Evolutionary conservation across 768 basidiomycete genomes (phyloP).

Genomic region (Lactifluus hygrophoroides): DNA sequence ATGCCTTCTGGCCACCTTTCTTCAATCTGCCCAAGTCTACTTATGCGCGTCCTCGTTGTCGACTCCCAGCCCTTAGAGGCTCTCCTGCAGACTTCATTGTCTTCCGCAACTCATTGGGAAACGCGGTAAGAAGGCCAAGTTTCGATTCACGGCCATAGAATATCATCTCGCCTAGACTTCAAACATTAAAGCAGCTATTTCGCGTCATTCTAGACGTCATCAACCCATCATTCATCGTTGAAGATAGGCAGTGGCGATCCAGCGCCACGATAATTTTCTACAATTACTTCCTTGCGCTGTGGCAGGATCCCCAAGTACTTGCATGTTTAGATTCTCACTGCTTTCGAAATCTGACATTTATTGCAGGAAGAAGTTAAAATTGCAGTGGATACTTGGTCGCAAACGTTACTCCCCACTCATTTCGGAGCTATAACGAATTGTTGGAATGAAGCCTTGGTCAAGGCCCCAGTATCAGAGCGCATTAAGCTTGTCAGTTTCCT

Average conservation of each 20-base stretch:
- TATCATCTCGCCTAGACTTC: slow-evolving; percentile 32
- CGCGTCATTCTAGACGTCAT: slow-evolving; percentile 58
- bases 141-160: neutral
- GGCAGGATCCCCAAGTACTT: slow-evolving; percentile 54
- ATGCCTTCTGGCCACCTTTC: slow-evolving; percentile 50
- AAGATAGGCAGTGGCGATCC: slow-evolving; percentile 61
- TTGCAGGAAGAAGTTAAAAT: slow-evolving; percentile 60
- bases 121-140: slow-evolving; percentile 35
- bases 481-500: slow-evolving; percentile 53
- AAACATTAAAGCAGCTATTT: slow-evolving; percentile 48
- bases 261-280: slow-evolving; percentile 51
- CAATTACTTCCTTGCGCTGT: slow-evolving; percentile 51
- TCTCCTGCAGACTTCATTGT: slow-evolving; percentile 37
- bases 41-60: slow-evolving; percentile 53
- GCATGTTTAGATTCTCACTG: neutral
- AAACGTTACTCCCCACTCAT: slow-evolving; percentile 57
- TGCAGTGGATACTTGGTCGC: slow-evolving; percentile 47
- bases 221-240: slow-evolving; percentile 50
- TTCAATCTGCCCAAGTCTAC: slow-evolving; percentile 42
- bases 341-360: neutral
- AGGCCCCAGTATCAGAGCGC: slow-evolving; percentile 48
- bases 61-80: slow-evolving; percentile 54
- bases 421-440: slow-evolving; percentile 55
- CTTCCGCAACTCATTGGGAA: slow-evolving; percentile 36
- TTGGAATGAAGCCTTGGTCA: slow-evolving; percentile 55